phyloP scores from a whole-genome alignment of 176 grass and related monocot genomes.

The Triticum turgidum region DNA sequence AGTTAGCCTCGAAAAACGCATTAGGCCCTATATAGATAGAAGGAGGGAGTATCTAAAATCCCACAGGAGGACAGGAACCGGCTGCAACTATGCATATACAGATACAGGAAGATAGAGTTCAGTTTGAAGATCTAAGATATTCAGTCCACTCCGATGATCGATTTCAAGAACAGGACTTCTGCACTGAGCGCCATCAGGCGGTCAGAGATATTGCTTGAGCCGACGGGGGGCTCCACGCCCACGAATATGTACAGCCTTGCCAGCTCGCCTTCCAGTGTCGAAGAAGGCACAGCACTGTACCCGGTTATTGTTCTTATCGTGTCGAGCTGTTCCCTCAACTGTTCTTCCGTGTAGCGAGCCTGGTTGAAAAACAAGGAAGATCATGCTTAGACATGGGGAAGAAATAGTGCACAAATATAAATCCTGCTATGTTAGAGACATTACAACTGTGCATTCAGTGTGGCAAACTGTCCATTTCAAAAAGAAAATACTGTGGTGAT shows the following conservation, averaged over 20 bases:
- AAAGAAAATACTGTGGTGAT: background rate
- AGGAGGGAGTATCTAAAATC: background rate
- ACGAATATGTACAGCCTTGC: conserved; percentile 29
- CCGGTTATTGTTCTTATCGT: conserved; percentile 39
- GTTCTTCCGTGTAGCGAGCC: conserved; percentile 34
- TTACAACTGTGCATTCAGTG: background rate
- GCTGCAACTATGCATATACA: background rate
- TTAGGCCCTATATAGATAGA: no score
- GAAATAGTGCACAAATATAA: background rate
- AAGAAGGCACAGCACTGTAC: background rate
- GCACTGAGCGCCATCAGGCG: conserved; percentile 10
- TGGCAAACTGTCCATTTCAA: background rate
- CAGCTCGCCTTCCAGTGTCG: conserved; percentile 28
- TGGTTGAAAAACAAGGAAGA: conserved; percentile 7
- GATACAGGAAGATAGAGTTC: background rate
- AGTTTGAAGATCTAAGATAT: background rate
- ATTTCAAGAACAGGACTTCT: conserved; percentile 41
- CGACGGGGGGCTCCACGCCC: conserved; percentile 27
- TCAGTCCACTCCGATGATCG: conserved; percentile 44
- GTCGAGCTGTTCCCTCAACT: conserved; percentile 36
- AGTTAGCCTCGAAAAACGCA: no score
- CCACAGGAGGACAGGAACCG: background rate
- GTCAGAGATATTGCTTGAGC: background rate
- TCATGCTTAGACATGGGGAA: background rate
- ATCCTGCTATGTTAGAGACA: background rate